Conservation (phyloP, 2,329 filamentous ascomycete genomes). For the Dothistroma pini region DNA sequence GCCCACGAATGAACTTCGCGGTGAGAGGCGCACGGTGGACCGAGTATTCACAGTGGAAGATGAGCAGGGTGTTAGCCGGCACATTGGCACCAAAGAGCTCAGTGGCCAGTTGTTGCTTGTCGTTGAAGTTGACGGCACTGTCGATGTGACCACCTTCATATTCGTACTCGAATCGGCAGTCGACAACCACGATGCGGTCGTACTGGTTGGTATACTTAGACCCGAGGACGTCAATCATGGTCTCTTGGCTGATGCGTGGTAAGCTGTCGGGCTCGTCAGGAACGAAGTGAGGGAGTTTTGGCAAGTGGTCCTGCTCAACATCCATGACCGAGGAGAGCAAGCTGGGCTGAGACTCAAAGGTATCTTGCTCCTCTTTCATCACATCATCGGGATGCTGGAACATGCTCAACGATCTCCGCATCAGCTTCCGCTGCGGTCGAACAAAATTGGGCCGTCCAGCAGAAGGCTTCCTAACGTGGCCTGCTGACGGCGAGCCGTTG, state of each 20-base stretch:
- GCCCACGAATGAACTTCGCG: conserved; percentile 86
- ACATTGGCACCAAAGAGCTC: conserved; percentile 66
- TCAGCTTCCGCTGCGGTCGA: conserved; percentile 77
- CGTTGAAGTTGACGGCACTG: conserved; percentile 91
- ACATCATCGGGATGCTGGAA: conserved; percentile 89
- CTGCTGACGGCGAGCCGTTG: conserved; percentile 70
- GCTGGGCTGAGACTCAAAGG: conserved; percentile 45
- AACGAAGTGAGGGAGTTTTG: conserved; percentile 78
- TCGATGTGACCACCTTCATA: conserved; percentile 95
- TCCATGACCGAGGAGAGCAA: conserved; percentile 73
- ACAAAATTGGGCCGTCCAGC: conserved; percentile 53
- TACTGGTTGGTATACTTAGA: conserved; percentile 74
- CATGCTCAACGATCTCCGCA: conserved; percentile 93
- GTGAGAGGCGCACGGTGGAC: conserved; percentile 94
- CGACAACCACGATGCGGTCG: conserved; percentile 80
- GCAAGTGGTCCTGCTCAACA: conserved; percentile 70
- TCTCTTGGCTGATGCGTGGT: conserved; percentile 78
- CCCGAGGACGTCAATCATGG: conserved; percentile 81
- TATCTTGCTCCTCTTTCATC: conserved; percentile 71
- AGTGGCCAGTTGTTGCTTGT: conserved; percentile 80
- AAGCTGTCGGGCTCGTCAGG: conserved; percentile 78
- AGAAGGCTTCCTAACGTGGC: conserved; percentile 64
- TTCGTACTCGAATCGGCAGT: conserved; percentile 98
- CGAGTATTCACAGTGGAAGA: conserved; percentile 98
- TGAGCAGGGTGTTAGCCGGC: conserved; percentile 69